Evolutionary conservation across 2,329 filamentous ascomycete species (phyloP), one percentile per base, ranked within the genome.

Genomic region (Sordariomycetes sp.): DNA sequence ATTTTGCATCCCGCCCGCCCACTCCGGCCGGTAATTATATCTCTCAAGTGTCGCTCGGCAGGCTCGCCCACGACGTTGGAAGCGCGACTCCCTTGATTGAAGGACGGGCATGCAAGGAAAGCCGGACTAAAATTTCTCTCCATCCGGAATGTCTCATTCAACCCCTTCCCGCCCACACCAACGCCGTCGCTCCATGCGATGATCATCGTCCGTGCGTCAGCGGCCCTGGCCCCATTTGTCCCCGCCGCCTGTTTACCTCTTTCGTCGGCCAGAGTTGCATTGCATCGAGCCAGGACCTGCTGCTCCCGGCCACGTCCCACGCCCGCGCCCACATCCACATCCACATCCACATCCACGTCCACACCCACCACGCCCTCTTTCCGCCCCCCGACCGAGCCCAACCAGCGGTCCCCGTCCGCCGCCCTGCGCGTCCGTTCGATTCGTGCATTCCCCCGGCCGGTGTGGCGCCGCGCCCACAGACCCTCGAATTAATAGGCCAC

Each of bases 401-500:
- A 22, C 46, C 46, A 50, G 20, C 46, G 12, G 11, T 50, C 8
- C 22, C 46, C 20, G 46, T 11, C n/a, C 11, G 18, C 22, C 46
- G n/a, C 46, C 43, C 22, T 22, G 43, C 43, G 5, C 43, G 43
- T 22, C 43, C 46, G 25, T 12, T 54, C 56, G 37, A 58, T 58
- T 58, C 56, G 56, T 58, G 48, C 46, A 35, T 53, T 54, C 35
- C 56, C 24, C 34, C 16, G 46, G 46, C 56, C 35, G 28, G 56
- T 53, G 56, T 58, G 56, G 56, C 56, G 35, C 52, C 40, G 50
- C 48, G 46, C 37, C 50, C 50, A 24, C 53, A 52, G 35, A 54
- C 40, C 34, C 48, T 48, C 50, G 28, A 58, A 58, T 46, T 43
- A 24, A 58, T 58, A 58, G 56, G 56, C 35, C 52, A 48, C 56